Conservation (phyloP, 495 filamentous ascomycete species). For the Neurospora sp. region DNA sequence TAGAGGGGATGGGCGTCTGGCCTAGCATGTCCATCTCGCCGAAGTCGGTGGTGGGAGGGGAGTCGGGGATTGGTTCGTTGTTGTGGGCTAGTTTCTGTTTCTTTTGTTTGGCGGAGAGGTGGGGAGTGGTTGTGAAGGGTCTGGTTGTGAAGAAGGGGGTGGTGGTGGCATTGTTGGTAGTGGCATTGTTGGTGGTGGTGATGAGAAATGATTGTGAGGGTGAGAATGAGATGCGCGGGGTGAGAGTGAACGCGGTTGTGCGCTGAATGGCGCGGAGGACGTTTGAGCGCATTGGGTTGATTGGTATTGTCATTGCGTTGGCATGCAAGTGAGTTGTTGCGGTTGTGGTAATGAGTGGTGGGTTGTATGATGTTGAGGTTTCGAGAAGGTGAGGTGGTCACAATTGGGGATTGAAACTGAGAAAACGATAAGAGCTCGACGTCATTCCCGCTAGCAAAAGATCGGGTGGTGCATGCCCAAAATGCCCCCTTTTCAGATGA, state of each 20-base stretch:
- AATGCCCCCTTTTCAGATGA: not conserved
- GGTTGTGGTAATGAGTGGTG: not conserved
- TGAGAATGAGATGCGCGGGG: not conserved
- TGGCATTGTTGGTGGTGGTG: not conserved
- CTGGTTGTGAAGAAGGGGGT: not conserved
- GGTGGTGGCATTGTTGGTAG: not conserved
- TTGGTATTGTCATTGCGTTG: conserved; percentile 3
- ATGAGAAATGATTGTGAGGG: not conserved
- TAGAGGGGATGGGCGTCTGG: conserved; percentile 64
- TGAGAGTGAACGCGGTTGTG: not conserved
- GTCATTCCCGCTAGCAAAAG: conserved; percentile 8
- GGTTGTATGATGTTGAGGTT: not conserved
- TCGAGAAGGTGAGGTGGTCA: not conserved
- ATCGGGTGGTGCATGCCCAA: not conserved
- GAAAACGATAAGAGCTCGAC: conserved; percentile 5
- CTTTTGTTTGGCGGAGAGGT: not conserved
- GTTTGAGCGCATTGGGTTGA: not conserved
- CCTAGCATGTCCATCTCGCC: conserved; percentile 64
- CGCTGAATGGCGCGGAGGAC: conserved; percentile 1
- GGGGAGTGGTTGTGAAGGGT: not conserved
- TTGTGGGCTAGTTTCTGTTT: conserved; percentile 7
- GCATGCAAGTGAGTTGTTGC: not conserved
- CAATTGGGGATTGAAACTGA: conserved; percentile 3
- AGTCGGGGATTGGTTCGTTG: conserved; percentile 11
- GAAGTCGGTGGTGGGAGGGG: conserved; percentile 57